Conservation (phyloP, 805 yeast species). For the Blastobotrys mokoenaii region DNA sequence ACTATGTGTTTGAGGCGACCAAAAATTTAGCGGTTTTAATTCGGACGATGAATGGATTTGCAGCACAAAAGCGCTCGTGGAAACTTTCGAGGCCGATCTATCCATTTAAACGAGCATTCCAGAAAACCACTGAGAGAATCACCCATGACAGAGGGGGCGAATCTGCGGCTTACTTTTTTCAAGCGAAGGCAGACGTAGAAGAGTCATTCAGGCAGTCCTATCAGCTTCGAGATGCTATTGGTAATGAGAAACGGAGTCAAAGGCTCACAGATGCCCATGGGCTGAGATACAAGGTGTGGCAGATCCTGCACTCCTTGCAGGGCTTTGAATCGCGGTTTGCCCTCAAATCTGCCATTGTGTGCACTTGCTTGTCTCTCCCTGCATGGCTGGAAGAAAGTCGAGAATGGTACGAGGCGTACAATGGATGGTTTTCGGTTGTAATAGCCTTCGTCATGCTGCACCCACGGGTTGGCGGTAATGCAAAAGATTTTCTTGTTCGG, state of each 20-base stretch:
- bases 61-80: slow-evolving; percentile 25
- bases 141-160: slow-evolving; percentile 41
- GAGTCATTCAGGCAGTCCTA: slow-evolving; percentile 39
- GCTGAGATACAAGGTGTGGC: slow-evolving; percentile 35
- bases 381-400: slow-evolving; percentile 34
- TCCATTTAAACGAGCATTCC: slow-evolving; percentile 34
- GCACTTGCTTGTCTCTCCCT: slow-evolving; percentile 36
- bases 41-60: not conserved
- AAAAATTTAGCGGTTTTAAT: slow-evolving; percentile 23
- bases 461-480: slow-evolving; percentile 30
- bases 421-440: slow-evolving; percentile 38
- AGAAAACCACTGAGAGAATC: slow-evolving; percentile 36
- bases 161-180: slow-evolving; percentile 35
- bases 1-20: slow-evolving; percentile 36
- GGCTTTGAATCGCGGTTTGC: slow-evolving; percentile 39
- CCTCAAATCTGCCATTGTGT: slow-evolving; percentile 31
- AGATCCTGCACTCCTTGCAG: slow-evolving; percentile 25
- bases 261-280: slow-evolving; percentile 1
- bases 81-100: slow-evolving; percentile 32
- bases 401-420: slow-evolving; percentile 36
- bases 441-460: slow-evolving; percentile 33
- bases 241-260: slow-evolving; percentile 1
- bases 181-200: slow-evolving; percentile 37
- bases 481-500: slow-evolving; percentile 26
- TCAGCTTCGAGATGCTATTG: slow-evolving; percentile 21